phyloP scores from a whole-genome alignment of 2,329 filamentous ascomycete genomes.

The Ophiostoma sp. region DNA sequence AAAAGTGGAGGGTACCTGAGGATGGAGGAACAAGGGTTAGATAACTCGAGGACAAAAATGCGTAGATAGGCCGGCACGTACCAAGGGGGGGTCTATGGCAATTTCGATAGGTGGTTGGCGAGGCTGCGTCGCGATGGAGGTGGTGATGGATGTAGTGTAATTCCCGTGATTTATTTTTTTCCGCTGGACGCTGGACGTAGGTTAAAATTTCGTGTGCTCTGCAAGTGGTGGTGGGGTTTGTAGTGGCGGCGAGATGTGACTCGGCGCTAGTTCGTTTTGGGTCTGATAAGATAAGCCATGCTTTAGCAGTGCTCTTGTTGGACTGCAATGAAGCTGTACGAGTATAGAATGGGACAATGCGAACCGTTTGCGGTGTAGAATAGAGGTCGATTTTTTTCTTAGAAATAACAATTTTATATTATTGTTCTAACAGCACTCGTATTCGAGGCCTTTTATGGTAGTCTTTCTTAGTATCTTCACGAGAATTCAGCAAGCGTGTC shows the following conservation, averaged over 20 bases:
- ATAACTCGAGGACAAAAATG: not conserved
- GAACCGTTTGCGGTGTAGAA: not conserved
- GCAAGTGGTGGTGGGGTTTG: constrained; percentile 26
- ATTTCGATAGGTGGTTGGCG: constrained; percentile 18
- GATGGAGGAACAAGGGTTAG: not conserved
- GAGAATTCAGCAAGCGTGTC: no score
- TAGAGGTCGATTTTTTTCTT: no score
- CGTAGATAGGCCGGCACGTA: not conserved
- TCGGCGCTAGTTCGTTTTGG: constrained; percentile 24
- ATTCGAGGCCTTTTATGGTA: no score
- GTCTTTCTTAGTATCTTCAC: no score
- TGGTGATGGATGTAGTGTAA: constrained; percentile 21
- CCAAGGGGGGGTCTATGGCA: constrained; percentile 12
- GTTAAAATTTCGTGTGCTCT: constrained; percentile 29
- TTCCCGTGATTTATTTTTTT: constrained; percentile 24
- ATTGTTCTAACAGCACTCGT: no score
- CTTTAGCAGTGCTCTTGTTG: not conserved
- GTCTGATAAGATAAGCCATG: constrained; percentile 26
- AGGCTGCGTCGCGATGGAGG: constrained; percentile 21
- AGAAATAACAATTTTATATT: no score
- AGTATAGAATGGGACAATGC: not conserved
- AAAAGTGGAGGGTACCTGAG: not conserved
- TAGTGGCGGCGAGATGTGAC: constrained; percentile 21
- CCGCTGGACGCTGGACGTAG: constrained; percentile 18
- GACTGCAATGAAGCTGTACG: not conserved